These are phyloP conservation scores for Gremmenia infestans DNA, from an alignment of 2,329 filamentous ascomycete species.

Conservation along the genomic window DNA sequence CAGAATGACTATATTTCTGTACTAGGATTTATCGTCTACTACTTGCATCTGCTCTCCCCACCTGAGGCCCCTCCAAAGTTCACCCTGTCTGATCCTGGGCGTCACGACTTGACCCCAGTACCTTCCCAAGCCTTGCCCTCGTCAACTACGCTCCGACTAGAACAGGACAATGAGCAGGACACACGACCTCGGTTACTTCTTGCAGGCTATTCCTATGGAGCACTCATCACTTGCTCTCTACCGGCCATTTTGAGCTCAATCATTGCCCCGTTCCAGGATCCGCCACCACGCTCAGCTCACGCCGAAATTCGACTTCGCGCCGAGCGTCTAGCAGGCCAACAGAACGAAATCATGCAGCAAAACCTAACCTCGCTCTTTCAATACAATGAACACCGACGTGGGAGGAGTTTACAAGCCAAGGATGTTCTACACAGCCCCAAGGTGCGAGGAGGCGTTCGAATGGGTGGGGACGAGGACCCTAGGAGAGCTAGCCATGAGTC, in stretches of 20 bases:
- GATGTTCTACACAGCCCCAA: conserved; percentile 13
- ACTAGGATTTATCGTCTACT: conserved; percentile 73
- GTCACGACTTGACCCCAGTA: conserved; percentile 20
- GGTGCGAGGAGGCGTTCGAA: conserved; percentile 22
- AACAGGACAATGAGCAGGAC: neutral
- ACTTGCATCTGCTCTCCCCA: conserved; percentile 49
- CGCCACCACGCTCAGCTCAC: conserved; percentile 52
- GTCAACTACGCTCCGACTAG: neutral
- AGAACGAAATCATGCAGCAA: conserved; percentile 36
- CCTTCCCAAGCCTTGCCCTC: conserved; percentile 20
- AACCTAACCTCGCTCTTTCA: conserved; percentile 15
- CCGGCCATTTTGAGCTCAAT: conserved; percentile 45
- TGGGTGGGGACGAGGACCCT: conserved; percentile 31
- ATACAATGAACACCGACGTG: conserved; percentile 7
- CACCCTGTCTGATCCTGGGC: conserved; percentile 14
- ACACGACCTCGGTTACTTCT: conserved; percentile 47
- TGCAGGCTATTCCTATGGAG: conserved; percentile 87
- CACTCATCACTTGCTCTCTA: conserved; percentile 70
- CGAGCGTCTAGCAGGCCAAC: conserved; percentile 59
- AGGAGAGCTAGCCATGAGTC: conserved; percentile 35
- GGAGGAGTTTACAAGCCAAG: conserved; percentile 18
- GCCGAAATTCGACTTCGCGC: conserved; percentile 69
- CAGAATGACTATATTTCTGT: conserved; percentile 77
- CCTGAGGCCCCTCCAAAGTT: conserved; percentile 11
- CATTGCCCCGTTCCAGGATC: conserved; percentile 50